Percentiles rank a stretch among this genome's conserved stretches.
Conservation (phyloP, 2,329 filamentous ascomycete genomes). For the Laburnicola sp. region DNA sequence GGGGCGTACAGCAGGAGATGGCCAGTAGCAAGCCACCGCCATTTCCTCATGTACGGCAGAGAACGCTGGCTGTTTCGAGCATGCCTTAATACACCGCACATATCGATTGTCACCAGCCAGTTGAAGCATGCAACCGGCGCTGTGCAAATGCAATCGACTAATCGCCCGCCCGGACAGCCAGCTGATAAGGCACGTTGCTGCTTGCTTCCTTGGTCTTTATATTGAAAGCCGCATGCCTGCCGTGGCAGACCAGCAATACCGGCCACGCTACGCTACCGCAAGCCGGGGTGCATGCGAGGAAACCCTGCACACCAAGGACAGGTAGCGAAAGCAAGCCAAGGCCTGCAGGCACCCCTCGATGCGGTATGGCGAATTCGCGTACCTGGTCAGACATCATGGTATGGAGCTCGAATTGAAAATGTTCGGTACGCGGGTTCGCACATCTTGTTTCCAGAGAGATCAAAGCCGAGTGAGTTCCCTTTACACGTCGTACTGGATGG, state of each 20-base stretch:
- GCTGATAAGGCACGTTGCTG: conserved; percentile 36
- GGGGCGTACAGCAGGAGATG: not conserved
- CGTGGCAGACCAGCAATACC: conserved; percentile 30
- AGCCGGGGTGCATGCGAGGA: not conserved
- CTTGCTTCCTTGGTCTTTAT: conserved; percentile 19
- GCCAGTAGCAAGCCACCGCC: not conserved
- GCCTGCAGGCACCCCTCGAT: conserved; percentile 1
- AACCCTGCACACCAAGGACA: conserved; percentile 1
- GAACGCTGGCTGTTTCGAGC: conserved; percentile 1
- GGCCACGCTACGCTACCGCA: conserved; percentile 6
- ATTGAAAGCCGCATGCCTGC: conserved; percentile 29
- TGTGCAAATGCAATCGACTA: conserved; percentile 35
- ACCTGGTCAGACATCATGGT: not conserved
- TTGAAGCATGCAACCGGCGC: conserved; percentile 11
- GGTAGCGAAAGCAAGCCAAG: conserved; percentile 4
- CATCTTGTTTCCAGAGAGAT: too few relatives aligned
- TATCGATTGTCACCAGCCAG: conserved; percentile 14
- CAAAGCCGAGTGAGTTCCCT: too few relatives aligned
- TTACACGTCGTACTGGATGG: too few relatives aligned
- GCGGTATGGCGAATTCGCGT: not conserved
- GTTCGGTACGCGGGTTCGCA: not conserved
- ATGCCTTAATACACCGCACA: conserved; percentile 18
- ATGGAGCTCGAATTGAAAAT: not conserved
- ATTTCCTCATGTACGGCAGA: not conserved
- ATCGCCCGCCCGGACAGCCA: conserved; percentile 16